Percentiles rank a stretch among this genome's conserved stretches.
Evolutionary conservation across 257 asterid genomes (phyloP).

Genomic region (Apocynum venetum): DNA sequence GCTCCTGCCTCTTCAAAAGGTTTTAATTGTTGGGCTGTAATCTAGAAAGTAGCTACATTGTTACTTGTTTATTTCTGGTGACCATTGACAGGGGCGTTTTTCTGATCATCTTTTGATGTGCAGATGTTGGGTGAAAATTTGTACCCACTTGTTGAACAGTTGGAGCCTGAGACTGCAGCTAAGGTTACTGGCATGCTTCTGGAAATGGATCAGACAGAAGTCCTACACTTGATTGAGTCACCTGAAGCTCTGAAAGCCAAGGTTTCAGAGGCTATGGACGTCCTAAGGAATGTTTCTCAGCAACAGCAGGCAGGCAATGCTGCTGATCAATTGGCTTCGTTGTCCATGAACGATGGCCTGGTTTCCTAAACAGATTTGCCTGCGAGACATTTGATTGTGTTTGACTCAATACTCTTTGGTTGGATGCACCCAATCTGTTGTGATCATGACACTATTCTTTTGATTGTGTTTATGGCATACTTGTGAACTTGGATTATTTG

Average conservation of each 20-base stretch:
- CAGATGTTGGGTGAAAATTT: constrained; percentile 68
- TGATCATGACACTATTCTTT: neutral
- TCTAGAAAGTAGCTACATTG: no score
- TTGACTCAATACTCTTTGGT: neutral
- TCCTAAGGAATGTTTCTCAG: constrained; percentile 55
- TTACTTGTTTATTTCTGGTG: no score
- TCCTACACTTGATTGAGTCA: constrained; percentile 63
- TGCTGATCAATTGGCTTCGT: constrained; percentile 58
- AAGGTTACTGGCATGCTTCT: constrained; percentile 71
- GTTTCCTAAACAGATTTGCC: constrained; percentile 23
- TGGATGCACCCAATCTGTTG: neutral
- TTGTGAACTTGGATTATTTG: neutral
- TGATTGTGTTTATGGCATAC: neutral
- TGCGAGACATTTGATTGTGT: neutral
- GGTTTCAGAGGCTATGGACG: constrained; percentile 63
- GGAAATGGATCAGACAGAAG: constrained; percentile 72
- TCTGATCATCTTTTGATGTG: neutral
- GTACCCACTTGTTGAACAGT: constrained; percentile 57
- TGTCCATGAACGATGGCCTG: constrained; percentile 47
- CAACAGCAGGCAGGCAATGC: constrained; percentile 51
- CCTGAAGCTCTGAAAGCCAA: constrained; percentile 60
- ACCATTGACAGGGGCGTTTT: no score
- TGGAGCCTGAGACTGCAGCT: constrained; percentile 59
- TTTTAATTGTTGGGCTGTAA: no score
- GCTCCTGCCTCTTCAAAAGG: no score